These are phyloP conservation scores for Serendipita sp. DNA, from an alignment of 768 basidiomycete species.

Conservation along the genomic window DNA sequence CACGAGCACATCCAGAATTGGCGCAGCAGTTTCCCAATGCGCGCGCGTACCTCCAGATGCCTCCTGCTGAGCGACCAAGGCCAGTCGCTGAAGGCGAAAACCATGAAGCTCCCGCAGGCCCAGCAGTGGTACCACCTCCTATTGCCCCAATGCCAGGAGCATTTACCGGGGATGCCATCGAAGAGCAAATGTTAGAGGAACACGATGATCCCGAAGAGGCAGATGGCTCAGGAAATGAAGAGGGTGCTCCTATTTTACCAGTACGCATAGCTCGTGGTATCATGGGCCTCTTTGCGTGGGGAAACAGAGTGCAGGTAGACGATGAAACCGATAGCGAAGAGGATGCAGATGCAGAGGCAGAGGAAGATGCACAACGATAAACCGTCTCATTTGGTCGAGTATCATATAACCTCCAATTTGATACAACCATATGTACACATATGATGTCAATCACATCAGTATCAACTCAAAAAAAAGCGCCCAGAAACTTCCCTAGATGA, in stretches of 20 bases:
- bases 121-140: slow-evolving; percentile 47
- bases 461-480: neutral
- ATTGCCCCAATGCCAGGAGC: slow-evolving; percentile 27
- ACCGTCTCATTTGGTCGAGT: too few relatives aligned
- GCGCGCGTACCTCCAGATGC: slow-evolving; percentile 25
- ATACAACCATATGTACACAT: too few relatives aligned
- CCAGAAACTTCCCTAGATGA: neutral
- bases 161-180: slow-evolving; percentile 21
- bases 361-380: neutral
- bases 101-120: slow-evolving; percentile 25
- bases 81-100: slow-evolving; percentile 39
- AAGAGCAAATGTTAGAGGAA: slow-evolving; percentile 14
- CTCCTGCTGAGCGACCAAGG: slow-evolving; percentile 4
- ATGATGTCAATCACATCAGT: too few relatives aligned
- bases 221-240: slow-evolving; percentile 23
- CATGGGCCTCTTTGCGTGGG: neutral
- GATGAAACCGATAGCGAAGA: slow-evolving; percentile 26
- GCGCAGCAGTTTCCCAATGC: slow-evolving; percentile 40
- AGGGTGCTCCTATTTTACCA: slow-evolving; percentile 18
- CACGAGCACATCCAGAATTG: slow-evolving; percentile 39
- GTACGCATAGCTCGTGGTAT: slow-evolving; percentile 4
- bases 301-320: slow-evolving; percentile 46
- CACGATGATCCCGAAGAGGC: slow-evolving; percentile 15
- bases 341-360: neutral
- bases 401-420: too few relatives aligned